These are phyloP conservation scores for Pseudogymnoascus sp. DNA, from an alignment of 2,329 filamentous ascomycete genomes.

Conservation along the genomic window DNA sequence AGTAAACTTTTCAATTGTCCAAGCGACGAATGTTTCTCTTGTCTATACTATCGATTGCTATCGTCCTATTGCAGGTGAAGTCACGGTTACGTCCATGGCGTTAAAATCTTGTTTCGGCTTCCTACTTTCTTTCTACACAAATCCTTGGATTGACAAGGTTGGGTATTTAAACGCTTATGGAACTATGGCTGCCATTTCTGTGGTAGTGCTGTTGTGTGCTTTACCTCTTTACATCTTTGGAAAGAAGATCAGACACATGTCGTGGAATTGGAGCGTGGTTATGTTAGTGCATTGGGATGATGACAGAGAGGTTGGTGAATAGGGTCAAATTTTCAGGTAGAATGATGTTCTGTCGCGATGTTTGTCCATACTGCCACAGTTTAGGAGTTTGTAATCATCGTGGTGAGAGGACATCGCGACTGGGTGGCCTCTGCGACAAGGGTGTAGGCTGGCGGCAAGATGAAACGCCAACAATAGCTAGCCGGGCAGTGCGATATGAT, in stretches of 20 bases:
- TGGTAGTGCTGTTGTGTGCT: conserved; percentile 38
- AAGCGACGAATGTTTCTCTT: conserved; percentile 47
- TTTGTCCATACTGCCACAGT: too few relatives aligned
- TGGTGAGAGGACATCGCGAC: not conserved
- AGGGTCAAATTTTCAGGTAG: conserved; percentile 17
- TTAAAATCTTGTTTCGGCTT: conserved; percentile 53
- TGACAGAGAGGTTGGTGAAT: conserved; percentile 49
- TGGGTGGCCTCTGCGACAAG: too few relatives aligned
- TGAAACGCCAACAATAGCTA: not conserved
- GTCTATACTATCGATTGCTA: conserved; percentile 53
- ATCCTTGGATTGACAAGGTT: conserved; percentile 44
- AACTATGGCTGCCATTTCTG: conserved; percentile 49
- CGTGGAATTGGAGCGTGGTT: conserved; percentile 41
- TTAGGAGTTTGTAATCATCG: too few relatives aligned
- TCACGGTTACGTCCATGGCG: conserved; percentile 43
- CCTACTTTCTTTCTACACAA: conserved; percentile 52
- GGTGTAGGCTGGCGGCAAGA: not conserved
- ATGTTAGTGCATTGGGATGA: conserved; percentile 41
- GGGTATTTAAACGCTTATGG: conserved; percentile 47
- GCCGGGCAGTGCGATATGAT: not conserved
- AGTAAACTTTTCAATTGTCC: conserved; percentile 49
- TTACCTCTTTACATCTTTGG: conserved; percentile 47
- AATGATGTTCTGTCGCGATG: too few relatives aligned
- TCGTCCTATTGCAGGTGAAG: conserved; percentile 48
- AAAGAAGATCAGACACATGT: conserved; percentile 38